Evolutionary conservation across 1,139 yeast species (phyloP).

Genomic region (Arxiozyma slooffiae): DNA sequence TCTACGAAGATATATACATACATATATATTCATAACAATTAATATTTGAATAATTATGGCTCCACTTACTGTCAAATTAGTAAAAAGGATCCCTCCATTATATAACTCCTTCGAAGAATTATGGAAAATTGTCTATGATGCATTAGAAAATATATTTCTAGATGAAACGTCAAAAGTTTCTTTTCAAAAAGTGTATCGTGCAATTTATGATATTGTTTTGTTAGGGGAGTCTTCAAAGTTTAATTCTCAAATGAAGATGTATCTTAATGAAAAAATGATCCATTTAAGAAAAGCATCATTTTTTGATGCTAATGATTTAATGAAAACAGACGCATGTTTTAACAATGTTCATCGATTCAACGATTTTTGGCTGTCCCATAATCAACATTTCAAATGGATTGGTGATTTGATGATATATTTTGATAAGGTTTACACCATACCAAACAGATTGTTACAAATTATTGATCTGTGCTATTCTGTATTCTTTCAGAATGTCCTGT

Average conservation of each 20-base stretch:
- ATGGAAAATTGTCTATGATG: constrained; percentile 65
- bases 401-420: constrained; percentile 83
- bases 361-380: constrained; percentile 64
- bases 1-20: no score
- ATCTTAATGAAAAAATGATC: constrained; percentile 45
- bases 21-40: neutral
- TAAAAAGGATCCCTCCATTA: neutral
- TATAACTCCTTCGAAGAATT: constrained; percentile 34
- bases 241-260: constrained; percentile 50
- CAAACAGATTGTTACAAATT: constrained; percentile 53
- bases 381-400: constrained; percentile 66
- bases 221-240: constrained; percentile 63
- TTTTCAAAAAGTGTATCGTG: constrained; percentile 75
- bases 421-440: constrained; percentile 74
- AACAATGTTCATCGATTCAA: constrained; percentile 29
- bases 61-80: neutral
- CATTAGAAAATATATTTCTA: constrained; percentile 64
- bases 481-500: constrained; percentile 41
- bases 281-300: constrained; percentile 19
- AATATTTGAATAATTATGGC: neutral
- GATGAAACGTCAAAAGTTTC: constrained; percentile 69
- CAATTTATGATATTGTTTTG: constrained; percentile 70
- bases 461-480: constrained; percentile 67
- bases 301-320: neutral
- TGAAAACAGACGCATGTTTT: constrained; percentile 8